phyloP scores from a whole-genome alignment of 2,329 filamentous ascomycete genomes.

The Talaromyces piceae region DNA sequence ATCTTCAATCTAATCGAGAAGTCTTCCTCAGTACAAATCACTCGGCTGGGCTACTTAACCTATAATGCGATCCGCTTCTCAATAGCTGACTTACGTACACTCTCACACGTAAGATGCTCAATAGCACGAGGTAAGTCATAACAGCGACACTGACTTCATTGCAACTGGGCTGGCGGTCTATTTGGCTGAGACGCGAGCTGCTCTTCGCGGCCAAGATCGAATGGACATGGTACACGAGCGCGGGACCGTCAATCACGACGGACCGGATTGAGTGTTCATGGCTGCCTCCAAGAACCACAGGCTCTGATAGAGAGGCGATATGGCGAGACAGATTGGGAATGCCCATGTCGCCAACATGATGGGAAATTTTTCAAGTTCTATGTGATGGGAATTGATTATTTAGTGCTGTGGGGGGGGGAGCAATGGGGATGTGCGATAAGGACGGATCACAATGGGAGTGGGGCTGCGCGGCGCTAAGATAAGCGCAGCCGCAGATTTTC shows the following conservation, averaged over 20 bases:
- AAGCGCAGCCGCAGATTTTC: constrained; percentile 1
- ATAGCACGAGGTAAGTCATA: constrained; percentile 54
- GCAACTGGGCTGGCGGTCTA: constrained; percentile 55
- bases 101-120: constrained; percentile 49
- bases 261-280: constrained; percentile 14
- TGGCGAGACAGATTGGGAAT: constrained; percentile 28
- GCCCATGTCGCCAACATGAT: constrained; percentile 19
- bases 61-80: no score
- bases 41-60: constrained; percentile 5
- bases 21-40: constrained; percentile 6
- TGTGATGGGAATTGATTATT: no score
- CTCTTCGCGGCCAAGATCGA: constrained; percentile 45
- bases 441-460: neutral
- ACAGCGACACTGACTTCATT: constrained; percentile 53
- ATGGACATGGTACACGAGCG: constrained; percentile 66
- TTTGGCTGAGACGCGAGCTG: constrained; percentile 35
- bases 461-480: neutral
- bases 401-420: neutral
- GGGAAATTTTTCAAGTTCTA: no score
- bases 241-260: constrained; percentile 67
- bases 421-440: neutral
- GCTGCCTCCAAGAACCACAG: constrained; percentile 16
- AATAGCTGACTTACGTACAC: constrained; percentile 48
- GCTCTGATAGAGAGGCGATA: constrained; percentile 23
- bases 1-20: constrained; percentile 51